Base-by-base conservation (phyloP, 306 rosid genomes). In the Quercus variabilis region DNA sequence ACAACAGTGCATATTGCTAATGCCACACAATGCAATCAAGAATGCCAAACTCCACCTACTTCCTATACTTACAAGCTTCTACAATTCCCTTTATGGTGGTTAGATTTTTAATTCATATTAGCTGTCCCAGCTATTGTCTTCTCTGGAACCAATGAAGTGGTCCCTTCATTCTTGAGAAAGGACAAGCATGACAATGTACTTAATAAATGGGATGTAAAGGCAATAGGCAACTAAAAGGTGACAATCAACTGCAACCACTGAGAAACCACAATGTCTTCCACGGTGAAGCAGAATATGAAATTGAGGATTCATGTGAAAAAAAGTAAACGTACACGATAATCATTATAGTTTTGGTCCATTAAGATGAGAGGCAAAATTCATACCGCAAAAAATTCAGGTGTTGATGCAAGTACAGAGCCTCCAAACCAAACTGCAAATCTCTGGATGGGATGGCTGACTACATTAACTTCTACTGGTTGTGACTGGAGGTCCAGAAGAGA, bases 351-450 rank as follows among this genome's bases (percentile, higher is more conserved):
- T 18, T 19, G 14, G 26, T 35, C 26, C 20, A 65, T 55, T 70
- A 69, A 69, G 31, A 68, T 28, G 10, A 25, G 62, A 41, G 49
- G 28, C 55, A 21, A 82, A 77, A 77, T 76, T 76, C 89, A 67
- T 89, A 96, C 99, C 88, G 86, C 86, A 79, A 89, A 96, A 89
- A 90, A 96, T 43, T 96, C 99, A 9, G 98, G 99, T 55, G 99
- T 96, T 78, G 99, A 96, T 74, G 99, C 98, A 76, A 96, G 99
- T 26, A 96, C 98, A 13, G 99, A 96, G 64, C 99, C 99, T 74
- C 99, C 99, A 81, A 96, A 96, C 99, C 99, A 96, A 83, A 96
- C 99, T 74, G 99, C 99, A 86, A 83, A 93, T 87, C 96, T 96
- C 92, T 96, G 99, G 86, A 96, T 91, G 67, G 99, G 97, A 85